A percentile compares a stretch with the other conserved stretches of the same genome.
Conservation (phyloP, 306 rosid species). For the Nissolia schottii region DNA sequence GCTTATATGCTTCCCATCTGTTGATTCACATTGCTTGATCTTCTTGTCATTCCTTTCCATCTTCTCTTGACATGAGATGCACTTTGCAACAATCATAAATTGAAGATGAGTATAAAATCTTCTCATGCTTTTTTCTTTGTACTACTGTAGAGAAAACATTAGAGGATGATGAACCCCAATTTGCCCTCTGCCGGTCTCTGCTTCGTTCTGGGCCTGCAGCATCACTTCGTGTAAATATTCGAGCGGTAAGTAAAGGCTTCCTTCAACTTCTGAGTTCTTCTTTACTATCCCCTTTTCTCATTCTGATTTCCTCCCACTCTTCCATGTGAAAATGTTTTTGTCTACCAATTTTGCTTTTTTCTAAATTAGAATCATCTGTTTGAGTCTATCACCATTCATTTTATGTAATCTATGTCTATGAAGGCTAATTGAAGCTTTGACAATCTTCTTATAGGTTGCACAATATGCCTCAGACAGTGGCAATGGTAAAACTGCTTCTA, state of each 20-base stretch:
- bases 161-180: conserved; percentile 64
- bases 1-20: neutral
- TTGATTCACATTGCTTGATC: neutral
- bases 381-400: neutral
- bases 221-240: conserved; percentile 74
- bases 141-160: conserved; percentile 50
- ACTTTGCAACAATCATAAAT: neutral
- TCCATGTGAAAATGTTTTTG: neutral
- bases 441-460: conserved; percentile 57
- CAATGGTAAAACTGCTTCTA: conserved; percentile 58
- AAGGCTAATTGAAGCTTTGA: conserved; percentile 16
- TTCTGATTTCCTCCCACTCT: neutral
- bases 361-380: neutral
- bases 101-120: conserved; percentile 3
- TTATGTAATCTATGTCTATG: neutral
- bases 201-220: conserved; percentile 92
- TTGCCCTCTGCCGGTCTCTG: conserved; percentile 62
- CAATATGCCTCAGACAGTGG: conserved; percentile 84
- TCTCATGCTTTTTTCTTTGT: conserved; percentile 12
- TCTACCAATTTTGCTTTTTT: neutral
- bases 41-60: neutral
- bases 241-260: conserved; percentile 60
- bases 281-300: neutral
- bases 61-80: conserved; percentile 4
- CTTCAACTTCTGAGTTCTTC: neutral